Percentiles rank a stretch among this genome's conserved stretches.
Conservation (phyloP, 129 eudicot genomes). For the Tagetes erecta region DNA sequence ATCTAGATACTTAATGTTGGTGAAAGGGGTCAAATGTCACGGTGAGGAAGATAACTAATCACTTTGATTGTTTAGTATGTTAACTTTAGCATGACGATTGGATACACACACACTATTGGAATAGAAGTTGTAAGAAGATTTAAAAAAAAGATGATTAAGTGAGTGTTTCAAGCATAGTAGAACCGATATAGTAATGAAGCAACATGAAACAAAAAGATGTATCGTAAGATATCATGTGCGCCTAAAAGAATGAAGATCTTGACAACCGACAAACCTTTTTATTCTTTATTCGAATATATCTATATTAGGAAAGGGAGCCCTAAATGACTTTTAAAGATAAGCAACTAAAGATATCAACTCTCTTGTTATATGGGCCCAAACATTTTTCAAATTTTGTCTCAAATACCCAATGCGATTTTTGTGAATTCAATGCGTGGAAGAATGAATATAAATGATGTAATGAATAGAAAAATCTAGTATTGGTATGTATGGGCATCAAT, state of each 20-base stretch:
- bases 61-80: background rate
- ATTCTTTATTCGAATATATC: background rate
- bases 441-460: background rate
- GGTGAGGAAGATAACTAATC: background rate
- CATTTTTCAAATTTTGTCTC: slow-evolving; percentile 11
- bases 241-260: background rate
- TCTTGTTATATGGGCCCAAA: slow-evolving; percentile 6
- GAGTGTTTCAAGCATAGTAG: background rate
- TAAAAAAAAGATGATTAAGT: background rate
- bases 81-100: slow-evolving; percentile 3
- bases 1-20: background rate
- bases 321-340: background rate
- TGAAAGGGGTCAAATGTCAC: background rate
- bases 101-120: background rate
- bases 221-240: background rate
- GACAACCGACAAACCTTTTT: background rate
- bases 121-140: background rate
- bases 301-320: slow-evolving; percentile 7
- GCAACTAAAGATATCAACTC: background rate
- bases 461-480: slow-evolving; percentile 10
- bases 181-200: background rate
- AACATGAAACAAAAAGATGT: background rate
- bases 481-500: slow-evolving; percentile 4
- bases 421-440: slow-evolving; percentile 2
- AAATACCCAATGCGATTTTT: slow-evolving; percentile 7